These are phyloP conservation scores for Metschnikowia gruessii DNA, from an alignment of 805 yeast genomes.

Conservation along the genomic window DNA sequence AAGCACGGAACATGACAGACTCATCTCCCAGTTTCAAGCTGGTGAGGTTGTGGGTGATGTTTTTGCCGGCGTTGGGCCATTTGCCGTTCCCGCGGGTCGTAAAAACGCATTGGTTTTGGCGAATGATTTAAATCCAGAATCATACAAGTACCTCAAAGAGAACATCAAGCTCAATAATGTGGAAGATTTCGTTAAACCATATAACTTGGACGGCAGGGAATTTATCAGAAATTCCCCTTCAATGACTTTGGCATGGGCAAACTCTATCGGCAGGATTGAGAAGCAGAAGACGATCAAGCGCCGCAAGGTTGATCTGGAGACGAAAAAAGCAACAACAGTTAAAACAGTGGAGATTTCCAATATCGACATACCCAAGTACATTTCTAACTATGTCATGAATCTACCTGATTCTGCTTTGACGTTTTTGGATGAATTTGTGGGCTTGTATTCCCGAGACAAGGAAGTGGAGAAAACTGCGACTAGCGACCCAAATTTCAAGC, in stretches of 20 bases:
- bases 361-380: constrained; percentile 49
- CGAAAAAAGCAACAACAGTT: constrained; percentile 20
- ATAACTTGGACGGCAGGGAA: constrained; percentile 77
- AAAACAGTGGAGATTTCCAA: constrained; percentile 20
- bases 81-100: constrained; percentile 93
- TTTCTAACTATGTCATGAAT: constrained; percentile 87
- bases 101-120: constrained; percentile 79
- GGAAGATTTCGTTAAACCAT: constrained; percentile 53
- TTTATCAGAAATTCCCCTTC: constrained; percentile 64
- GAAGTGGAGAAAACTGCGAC: constrained; percentile 34
- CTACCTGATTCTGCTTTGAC: constrained; percentile 90
- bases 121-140: constrained; percentile 89
- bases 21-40: constrained; percentile 57
- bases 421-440: constrained; percentile 74
- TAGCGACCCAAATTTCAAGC: constrained; percentile 44
- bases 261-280: constrained; percentile 34
- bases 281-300: constrained; percentile 34
- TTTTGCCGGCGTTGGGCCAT: constrained; percentile 99
- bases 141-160: constrained; percentile 63
- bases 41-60: constrained; percentile 88
- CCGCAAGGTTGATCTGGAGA: constrained; percentile 37
- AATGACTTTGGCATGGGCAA: constrained; percentile 47
- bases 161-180: constrained; percentile 69
- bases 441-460: constrained; percentile 53
- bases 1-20: constrained; percentile 87